Percentiles rank a stretch among this genome's conserved stretches.
phyloP scores from a whole-genome alignment of 2,329 filamentous ascomycete genomes.

The Corinectria fuckeliana region DNA sequence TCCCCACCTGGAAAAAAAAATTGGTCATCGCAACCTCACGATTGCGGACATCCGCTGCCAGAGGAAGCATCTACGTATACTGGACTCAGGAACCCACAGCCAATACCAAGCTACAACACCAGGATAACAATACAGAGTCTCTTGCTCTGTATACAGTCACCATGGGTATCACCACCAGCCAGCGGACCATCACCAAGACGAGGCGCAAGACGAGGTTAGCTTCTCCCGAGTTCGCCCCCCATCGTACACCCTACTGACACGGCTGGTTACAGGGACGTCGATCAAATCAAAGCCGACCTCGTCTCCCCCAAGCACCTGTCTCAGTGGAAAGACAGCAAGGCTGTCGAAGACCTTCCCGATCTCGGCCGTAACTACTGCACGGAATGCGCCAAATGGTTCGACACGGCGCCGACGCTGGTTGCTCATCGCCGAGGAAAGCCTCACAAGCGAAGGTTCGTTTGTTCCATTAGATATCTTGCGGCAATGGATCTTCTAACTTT shows the following conservation, averaged over 20 bases:
- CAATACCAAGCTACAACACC: not conserved
- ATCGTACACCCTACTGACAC: not conserved
- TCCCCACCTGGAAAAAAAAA: conserved; percentile 30
- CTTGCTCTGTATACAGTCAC: not conserved
- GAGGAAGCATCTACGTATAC: conserved; percentile 3
- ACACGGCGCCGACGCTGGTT: conserved; percentile 77
- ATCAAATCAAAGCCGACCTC: conserved; percentile 89
- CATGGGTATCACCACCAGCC: conserved; percentile 72
- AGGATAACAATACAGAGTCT: not conserved
- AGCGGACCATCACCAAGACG: conserved; percentile 75
- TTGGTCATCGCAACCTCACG: conserved; percentile 28
- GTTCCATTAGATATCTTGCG: conserved; percentile 14
- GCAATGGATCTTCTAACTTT: conserved; percentile 28
- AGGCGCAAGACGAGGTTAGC: conserved; percentile 70
- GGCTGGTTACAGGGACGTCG: conserved; percentile 74
- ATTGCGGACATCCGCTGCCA: conserved; percentile 22
- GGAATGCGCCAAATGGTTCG: conserved; percentile 96
- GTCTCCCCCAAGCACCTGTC: conserved; percentile 79
- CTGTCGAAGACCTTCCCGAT: conserved; percentile 84
- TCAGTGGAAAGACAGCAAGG: conserved; percentile 79
- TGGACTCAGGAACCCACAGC: not conserved
- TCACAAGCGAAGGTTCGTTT: conserved; percentile 78
- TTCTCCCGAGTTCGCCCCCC: not conserved
- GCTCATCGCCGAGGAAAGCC: conserved; percentile 86
- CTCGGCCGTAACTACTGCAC: conserved; percentile 87